Evolutionary conservation across 2,329 filamentous ascomycete genomes (phyloP).

Genomic region (Cordyceps farinosa): DNA sequence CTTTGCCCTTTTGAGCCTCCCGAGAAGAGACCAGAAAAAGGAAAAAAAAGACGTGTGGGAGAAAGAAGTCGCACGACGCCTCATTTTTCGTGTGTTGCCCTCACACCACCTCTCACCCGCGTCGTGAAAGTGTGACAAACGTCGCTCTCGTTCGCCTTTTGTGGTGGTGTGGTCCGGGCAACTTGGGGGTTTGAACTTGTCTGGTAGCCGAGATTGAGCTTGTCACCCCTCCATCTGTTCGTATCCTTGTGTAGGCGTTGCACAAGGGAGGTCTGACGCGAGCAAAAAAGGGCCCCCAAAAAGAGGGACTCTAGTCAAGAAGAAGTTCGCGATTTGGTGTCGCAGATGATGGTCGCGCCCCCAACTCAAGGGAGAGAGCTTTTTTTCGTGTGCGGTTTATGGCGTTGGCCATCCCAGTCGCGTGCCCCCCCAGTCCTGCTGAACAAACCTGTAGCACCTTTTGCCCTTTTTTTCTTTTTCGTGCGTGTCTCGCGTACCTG

Average conservation of each 20-base stretch:
- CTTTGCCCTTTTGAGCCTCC: background rate
- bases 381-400: background rate
- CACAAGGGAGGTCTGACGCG: constrained; percentile 3
- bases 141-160: background rate
- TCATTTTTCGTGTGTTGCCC: background rate
- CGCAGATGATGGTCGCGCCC: background rate
- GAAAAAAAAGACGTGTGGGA: background rate
- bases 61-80: background rate
- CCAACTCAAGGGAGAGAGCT: background rate
- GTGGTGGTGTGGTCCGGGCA: background rate
- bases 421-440: background rate
- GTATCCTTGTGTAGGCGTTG: background rate
- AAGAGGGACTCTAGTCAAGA: background rate
- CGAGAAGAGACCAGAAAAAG: too few relatives aligned
- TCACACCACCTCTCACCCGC: background rate
- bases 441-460: background rate
- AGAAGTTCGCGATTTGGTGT: background rate
- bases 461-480: background rate
- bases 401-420: background rate
- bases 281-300: background rate
- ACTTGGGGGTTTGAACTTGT: background rate
- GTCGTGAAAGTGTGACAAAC: background rate
- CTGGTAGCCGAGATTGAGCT: background rate
- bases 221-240: background rate
- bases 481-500: constrained; percentile 14